A percentile compares a stretch with the other conserved stretches of the same genome.
These are phyloP conservation scores for Brassica napus DNA, from an alignment of 345 rosid genomes.

Conservation along the genomic window DNA sequence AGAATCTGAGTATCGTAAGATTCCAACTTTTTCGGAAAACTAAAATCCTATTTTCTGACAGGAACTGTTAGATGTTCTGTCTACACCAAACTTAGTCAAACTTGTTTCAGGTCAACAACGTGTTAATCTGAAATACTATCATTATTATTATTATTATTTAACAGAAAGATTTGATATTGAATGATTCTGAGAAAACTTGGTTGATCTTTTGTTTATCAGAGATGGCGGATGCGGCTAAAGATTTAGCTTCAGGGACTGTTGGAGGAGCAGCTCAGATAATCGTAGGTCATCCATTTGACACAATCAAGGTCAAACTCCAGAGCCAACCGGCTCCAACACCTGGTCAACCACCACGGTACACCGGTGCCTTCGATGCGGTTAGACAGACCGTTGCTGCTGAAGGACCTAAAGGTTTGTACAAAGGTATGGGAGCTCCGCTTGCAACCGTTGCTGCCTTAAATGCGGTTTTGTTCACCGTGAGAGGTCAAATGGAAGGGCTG, in stretches of 20 bases:
- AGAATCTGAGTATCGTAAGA: constrained; percentile 7
- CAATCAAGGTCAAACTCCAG: constrained; percentile 98
- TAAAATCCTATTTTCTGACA: neutral
- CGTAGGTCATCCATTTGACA: constrained; percentile 93
- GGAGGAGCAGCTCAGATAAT: constrained; percentile 95
- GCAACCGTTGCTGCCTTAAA: constrained; percentile 98
- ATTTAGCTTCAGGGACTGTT: constrained; percentile 79
- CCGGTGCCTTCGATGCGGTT: constrained; percentile 88
- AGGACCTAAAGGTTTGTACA: constrained; percentile 90
- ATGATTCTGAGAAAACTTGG: neutral
- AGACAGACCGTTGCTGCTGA: constrained; percentile 83
- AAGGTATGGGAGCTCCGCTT: constrained; percentile 99
- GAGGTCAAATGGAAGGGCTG: constrained; percentile 90
- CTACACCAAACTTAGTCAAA: neutral
- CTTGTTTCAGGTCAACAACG: neutral
- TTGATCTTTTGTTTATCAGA: constrained; percentile 27
- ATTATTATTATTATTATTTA: neutral
- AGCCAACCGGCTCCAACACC: constrained; percentile 84
- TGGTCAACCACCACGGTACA: constrained; percentile 73
- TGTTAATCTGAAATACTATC: neutral
- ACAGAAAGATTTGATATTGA: neutral
- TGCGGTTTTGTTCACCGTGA: constrained; percentile 86
- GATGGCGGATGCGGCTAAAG: constrained; percentile 93
- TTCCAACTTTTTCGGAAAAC: constrained; percentile 20
- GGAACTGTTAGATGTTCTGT: neutral